Evolutionary conservation across 495 filamentous ascomycete genomes (phyloP).

Genomic region (Penicillium salamii): DNA sequence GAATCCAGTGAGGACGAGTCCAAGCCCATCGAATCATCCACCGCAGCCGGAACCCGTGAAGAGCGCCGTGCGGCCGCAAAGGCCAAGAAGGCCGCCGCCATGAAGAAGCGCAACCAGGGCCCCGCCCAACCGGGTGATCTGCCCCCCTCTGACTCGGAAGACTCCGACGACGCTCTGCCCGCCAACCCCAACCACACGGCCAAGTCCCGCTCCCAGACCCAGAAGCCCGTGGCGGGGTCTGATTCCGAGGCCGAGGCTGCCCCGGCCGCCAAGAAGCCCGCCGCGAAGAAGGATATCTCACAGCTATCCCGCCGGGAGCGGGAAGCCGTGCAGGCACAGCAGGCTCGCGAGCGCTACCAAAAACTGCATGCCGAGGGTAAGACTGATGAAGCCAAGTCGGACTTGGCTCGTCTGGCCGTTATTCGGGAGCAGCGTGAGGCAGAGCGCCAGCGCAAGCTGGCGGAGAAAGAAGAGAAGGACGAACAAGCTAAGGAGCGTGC

Average conservation of each 20-base stretch:
- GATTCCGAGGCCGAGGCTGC: constrained; percentile 7
- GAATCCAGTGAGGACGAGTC: constrained; percentile 36
- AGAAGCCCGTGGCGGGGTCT: constrained; percentile 42
- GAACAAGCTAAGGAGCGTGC: constrained; percentile 51
- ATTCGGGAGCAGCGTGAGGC: constrained; percentile 85
- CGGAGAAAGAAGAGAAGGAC: constrained; percentile 72
- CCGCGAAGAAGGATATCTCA: constrained; percentile 34
- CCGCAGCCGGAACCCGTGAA: constrained; percentile 69
- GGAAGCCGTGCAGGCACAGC: constrained; percentile 83
- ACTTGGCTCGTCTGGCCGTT: constrained; percentile 75
- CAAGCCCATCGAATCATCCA: constrained; percentile 11
- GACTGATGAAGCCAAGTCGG: constrained; percentile 93
- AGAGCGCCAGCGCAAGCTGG: constrained; percentile 77
- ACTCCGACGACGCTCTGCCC: constrained; percentile 63
- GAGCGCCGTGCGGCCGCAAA: constrained; percentile 85
- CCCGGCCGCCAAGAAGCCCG: constrained; percentile 24
- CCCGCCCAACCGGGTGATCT: constrained; percentile 78
- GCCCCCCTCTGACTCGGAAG: constrained; percentile 65
- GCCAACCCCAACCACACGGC: constrained; percentile 88
- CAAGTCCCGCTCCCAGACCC: constrained; percentile 60
- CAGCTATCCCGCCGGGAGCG: constrained; percentile 79
- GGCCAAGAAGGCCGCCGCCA: constrained; percentile 86
- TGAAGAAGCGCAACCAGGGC: constrained; percentile 61
- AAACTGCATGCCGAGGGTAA: constrained; percentile 95
- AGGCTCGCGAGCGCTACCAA: constrained; percentile 85